Base-by-base conservation (phyloP, 495 filamentous ascomycete species). In the Hypomontagnella monticulosa region DNA sequence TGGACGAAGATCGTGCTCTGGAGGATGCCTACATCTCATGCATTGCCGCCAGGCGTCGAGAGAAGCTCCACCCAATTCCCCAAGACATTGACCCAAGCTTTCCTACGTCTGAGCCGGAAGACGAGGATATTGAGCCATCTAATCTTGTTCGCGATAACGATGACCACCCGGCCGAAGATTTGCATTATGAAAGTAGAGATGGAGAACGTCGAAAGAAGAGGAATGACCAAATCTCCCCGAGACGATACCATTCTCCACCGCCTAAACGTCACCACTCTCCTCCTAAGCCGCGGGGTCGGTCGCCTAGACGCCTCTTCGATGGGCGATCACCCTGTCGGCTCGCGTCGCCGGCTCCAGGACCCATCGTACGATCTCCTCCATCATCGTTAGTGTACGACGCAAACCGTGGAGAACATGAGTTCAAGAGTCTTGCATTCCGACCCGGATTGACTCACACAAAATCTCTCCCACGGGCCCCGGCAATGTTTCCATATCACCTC, bases 61-160 rank as follows among this genome's bases (percentile, higher is more conserved):
- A 87, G 53, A 97, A 92, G 76, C 91, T 91, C 58, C 85, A 87
- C 56, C 68, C 81, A 23, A 90, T 92, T 20, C 93, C 95, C 40
- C 95, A 98, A 66, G 96, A 99, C 67, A 97, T 99, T 61, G 95
- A 99, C 71, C 95, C 95, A 8, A 96, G 92, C 73, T 98, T 98
- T 72, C 95, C 95, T 0, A 92, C 92, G 6, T 96, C 93, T 1
- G 95, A 97, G 63, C 89, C 88, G 0, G 94, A 97, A 63, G 90
- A 95, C 58, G 90, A 91, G 32, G 84, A 93, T 7, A 86, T 90
- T 19, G 80, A 85, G 37, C 76, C 79, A 10, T 79, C 85, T 43
- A 82, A 85, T 8, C 82, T 81, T 37, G 75, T 75, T 10, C 71
- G 75, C 30, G 83, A 84, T 44, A 85, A 83, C 50, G 86, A 89